Base-by-base conservation (phyloP, 176 grass and related monocot species). In the Triticum dicoccoides region DNA sequence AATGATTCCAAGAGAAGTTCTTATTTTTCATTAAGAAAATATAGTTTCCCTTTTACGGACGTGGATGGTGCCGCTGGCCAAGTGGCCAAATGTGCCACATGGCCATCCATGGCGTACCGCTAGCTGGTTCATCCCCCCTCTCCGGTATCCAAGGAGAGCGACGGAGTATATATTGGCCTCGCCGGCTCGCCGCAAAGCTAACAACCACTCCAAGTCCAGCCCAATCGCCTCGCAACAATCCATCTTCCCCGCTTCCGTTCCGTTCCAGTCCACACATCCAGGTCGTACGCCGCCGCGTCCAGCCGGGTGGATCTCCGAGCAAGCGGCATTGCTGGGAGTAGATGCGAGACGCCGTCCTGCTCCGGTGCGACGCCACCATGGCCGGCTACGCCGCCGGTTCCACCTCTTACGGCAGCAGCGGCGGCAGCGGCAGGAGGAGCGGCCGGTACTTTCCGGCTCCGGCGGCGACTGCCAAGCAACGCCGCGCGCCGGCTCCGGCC, bases 291-390 rank as follows among this genome's bases (percentile, higher is more conserved):
- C 45, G 17, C 21, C 12, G 68, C 44, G 51, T 11, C 5, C 59
- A 17, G 17, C 25, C 38, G 23, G 24, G 39, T 10, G 25, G 13
- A 42, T 59, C 81, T 61, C 67, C 51, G 12, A 41, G 58, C 56
- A 1, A 49, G 1, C 39, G 39, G 20, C 74, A 77, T 56, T 54
- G 11, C 59, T 15, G 21, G n/a, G 9, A 12, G 3, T 86, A 37
- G 45, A 88, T 88, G 86, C 80, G 86, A 88, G 73, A 65, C 17
- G 80, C 13, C 71, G 29, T 44, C 65, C 65, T 68, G 33, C 39
- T 61, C 34, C 39, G 39, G 2, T 37, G 34, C 37, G 24, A 86
- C 23, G 20, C 21, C 23, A 9, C 33, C 45, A 88, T 88, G 86
- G 23, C 5, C 23, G 35, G 76, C n/a, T 30, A 85, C 12, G 42